Percentiles rank a stretch among this genome's conserved stretches.
Conservation (phyloP, 139 green algal genomes). For the Closterium sp. region DNA sequence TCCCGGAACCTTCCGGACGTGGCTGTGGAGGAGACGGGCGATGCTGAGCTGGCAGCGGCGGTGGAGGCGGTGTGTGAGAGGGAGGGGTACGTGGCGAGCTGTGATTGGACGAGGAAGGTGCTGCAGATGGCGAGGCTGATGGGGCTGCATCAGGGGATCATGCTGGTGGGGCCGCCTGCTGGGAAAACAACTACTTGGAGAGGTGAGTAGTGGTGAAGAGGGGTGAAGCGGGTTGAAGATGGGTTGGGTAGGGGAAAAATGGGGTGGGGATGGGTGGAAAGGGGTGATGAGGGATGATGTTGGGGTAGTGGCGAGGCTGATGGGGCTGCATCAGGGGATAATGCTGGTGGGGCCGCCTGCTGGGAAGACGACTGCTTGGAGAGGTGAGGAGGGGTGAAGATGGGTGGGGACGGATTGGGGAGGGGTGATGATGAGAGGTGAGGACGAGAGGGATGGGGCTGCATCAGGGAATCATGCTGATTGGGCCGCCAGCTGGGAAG, state of each 20-base stretch:
- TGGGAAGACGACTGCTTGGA: background rate
- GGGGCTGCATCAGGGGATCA: conserved; percentile 79
- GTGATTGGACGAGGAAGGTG: conserved; percentile 69
- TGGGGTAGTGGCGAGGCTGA: conserved; percentile 39
- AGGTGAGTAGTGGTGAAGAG: conserved; percentile 15
- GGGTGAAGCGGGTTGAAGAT: conserved; percentile 5
- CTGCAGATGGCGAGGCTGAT: conserved; percentile 82
- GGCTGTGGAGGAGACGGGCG: conserved; percentile 26
- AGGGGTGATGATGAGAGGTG: no score
- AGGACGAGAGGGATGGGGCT: no score
- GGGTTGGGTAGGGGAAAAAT: background rate
- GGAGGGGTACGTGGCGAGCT: conserved; percentile 22
- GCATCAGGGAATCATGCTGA: no score
- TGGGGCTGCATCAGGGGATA: conserved; percentile 27
- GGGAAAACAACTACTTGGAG: conserved; percentile 71
- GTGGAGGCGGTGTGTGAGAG: conserved; percentile 22
- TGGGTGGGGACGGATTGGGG: no score
- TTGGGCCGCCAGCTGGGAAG: no score
- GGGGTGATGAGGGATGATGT: background rate
- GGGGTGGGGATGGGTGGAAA: background rate
- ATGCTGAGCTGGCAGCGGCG: conserved; percentile 9
- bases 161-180: conserved; percentile 76
- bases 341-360: background rate
- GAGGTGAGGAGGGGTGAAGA: background rate
- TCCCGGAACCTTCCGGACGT: conserved; percentile 53